A percentile compares a stretch with the other conserved stretches of the same genome.
These are phyloP conservation scores for Ustulina deusta DNA, from an alignment of 2,329 filamentous ascomycete species.

Conservation along the genomic window DNA sequence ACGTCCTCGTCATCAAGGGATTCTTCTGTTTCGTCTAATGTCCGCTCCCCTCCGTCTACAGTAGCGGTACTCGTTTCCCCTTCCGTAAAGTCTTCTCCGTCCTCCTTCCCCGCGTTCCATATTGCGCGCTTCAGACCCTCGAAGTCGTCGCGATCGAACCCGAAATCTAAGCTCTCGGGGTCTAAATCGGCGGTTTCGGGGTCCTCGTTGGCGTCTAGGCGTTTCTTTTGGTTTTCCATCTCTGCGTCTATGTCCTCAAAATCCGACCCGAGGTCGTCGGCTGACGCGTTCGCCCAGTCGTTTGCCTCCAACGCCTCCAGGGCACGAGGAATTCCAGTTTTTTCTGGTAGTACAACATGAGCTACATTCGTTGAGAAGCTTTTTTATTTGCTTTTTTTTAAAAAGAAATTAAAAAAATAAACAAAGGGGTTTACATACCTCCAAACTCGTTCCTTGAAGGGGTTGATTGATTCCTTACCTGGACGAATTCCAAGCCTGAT, in stretches of 20 bases:
- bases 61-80: conserved; percentile 39
- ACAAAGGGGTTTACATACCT: conserved; percentile 56
- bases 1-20: conserved; percentile 62
- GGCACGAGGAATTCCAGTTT: conserved; percentile 68
- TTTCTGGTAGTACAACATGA: conserved; percentile 58
- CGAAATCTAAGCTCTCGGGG: conserved; percentile 63
- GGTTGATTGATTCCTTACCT: conserved; percentile 57
- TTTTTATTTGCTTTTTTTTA: no score
- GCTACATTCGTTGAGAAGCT: background rate
- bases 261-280: conserved; percentile 51
- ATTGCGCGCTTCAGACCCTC: conserved; percentile 65
- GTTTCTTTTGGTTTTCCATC: conserved; percentile 44
- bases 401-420: background rate
- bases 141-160: conserved; percentile 65
- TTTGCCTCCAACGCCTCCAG: conserved; percentile 73
- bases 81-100: conserved; percentile 41
- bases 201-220: conserved; percentile 41
- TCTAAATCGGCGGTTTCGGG: conserved; percentile 54
- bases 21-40: conserved; percentile 51
- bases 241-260: conserved; percentile 53
- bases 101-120: conserved; percentile 54
- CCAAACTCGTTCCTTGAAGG: conserved; percentile 68
- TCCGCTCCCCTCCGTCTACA: conserved; percentile 39
- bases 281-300: conserved; percentile 66
- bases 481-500: conserved; percentile 72